Base-by-base conservation (phyloP, 140 eudicot genomes). In the Oenanthe javanica region DNA sequence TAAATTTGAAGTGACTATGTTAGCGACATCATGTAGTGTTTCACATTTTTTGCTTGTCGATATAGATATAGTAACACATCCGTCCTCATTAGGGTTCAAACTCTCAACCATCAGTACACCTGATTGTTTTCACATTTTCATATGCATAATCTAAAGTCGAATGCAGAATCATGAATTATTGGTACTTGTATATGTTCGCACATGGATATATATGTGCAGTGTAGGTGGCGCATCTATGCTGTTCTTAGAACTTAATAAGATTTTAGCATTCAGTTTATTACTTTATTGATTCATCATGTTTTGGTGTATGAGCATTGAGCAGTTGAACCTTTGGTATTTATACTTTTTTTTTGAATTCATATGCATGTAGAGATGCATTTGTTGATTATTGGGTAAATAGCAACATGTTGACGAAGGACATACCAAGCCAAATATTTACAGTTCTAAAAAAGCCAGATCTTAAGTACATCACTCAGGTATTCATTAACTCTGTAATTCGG, bases 351-450 rank as follows among this genome's bases (percentile, higher is more conserved):
- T 73, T 76, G 31, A 81, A 47, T 76, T 81, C 13, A 72, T 76
- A 85, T 84, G 55, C 47, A 14, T 55, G 88, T 83, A 93, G 98
- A 85, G 96, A 93, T 83, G 98, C 97, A 76, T 93, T 93, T 91
- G 96, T 93, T 74, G 91, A 91, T 67, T 91, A 89, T 77, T 93
- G 98, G 98, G 87, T 93, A 83, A 89, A 91, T 83, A 84, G 92
- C 81, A 89, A 90, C 84, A 87, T 91, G 92, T 86, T 93, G 89
- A 89, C 92, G 21, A 85, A 89, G 86, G 98, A 93, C 67, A 81
- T 52, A 82, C 90, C 96, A 76, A 87, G 89, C 54, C 98, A 93
- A 81, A 89, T 93, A 79, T 91, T 74, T 80, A 84, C 88, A 79
- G 86, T 93, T 78, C 84, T 93, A 85, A 93, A 91, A 90, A 93